Conservation (phyloP, 1,284 basidiomycete species). For the Irpex sp. region DNA sequence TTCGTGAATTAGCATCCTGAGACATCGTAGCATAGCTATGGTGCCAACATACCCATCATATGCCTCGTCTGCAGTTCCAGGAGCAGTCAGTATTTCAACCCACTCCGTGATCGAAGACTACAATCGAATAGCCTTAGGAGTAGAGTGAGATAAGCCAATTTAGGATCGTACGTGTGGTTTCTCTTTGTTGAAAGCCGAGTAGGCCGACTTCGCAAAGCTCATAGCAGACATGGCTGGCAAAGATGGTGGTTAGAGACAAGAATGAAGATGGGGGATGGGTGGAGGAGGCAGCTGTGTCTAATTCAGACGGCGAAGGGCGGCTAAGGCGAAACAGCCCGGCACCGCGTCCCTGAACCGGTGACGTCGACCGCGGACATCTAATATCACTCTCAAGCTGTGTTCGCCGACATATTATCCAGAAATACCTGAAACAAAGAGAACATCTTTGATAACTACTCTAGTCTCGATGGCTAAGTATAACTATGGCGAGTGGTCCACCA, state of each 20-base stretch:
- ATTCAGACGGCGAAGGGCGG: too few species aligned
- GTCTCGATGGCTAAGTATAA: too few species aligned
- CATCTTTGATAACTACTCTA: too few species aligned
- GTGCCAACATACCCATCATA: constrained; percentile 79
- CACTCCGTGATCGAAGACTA: constrained; percentile 91
- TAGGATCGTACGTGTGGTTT: constrained; percentile 36
- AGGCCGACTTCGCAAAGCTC: constrained; percentile 36
- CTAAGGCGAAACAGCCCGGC: neutral
- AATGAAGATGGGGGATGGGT: constrained; percentile 9
- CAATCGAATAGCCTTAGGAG: constrained; percentile 10
- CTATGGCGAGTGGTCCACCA: too few species aligned
- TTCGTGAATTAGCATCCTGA: neutral
- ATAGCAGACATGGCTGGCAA: constrained; percentile 30
- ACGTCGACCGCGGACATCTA: neutral
- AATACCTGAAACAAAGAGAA: too few species aligned
- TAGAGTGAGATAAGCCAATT: constrained; percentile 6
- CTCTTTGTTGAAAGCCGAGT: constrained; percentile 37
- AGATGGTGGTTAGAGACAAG: constrained; percentile 12
- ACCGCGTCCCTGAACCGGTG: neutral
- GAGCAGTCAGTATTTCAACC: constrained; percentile 89
- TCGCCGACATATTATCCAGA: too few species aligned
- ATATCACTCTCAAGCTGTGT: too few species aligned
- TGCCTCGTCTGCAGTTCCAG: constrained; percentile 78
- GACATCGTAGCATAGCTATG: neutral
- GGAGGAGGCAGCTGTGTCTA: too few species aligned